phyloP scores from a whole-genome alignment of 345 rosid species.

The Turritis glabra region DNA sequence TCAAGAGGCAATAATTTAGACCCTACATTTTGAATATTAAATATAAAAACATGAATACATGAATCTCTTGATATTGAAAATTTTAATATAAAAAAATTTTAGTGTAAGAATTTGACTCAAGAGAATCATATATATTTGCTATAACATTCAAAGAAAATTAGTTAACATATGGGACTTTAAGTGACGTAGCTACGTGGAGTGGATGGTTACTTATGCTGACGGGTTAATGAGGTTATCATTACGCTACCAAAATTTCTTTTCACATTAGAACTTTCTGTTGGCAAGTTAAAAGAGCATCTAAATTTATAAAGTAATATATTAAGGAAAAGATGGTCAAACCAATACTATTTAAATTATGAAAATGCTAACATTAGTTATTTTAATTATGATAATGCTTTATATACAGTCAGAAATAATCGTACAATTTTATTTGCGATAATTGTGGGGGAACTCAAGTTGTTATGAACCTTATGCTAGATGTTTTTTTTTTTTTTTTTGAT shows the following conservation, averaged over 20 bases:
- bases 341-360: neutral
- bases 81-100: neutral
- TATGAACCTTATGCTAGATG: conserved; percentile 10
- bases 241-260: conserved; percentile 15
- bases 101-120: neutral
- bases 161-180: neutral
- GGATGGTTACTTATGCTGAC: conserved; percentile 25
- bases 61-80: neutral
- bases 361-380: neutral
- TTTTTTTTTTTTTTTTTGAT: neutral
- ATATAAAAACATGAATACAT: neutral
- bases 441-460: conserved; percentile 26
- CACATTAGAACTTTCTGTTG: conserved; percentile 24
- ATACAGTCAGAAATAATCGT: neutral
- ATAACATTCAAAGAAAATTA: neutral
- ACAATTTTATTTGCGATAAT: conserved; percentile 20
- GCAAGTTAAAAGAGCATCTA: conserved; percentile 14
- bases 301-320: neutral
- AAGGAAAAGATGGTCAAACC: conserved; percentile 30
- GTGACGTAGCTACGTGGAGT: conserved; percentile 16
- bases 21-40: conserved; percentile 13
- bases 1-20: conserved; percentile 25
- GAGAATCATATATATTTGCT: too few species aligned
- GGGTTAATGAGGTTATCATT: conserved; percentile 15
- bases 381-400: neutral